phyloP scores from a whole-genome alignment of 192 early-diverging fungal genomes.

The Entomortierella chlamydospora region DNA sequence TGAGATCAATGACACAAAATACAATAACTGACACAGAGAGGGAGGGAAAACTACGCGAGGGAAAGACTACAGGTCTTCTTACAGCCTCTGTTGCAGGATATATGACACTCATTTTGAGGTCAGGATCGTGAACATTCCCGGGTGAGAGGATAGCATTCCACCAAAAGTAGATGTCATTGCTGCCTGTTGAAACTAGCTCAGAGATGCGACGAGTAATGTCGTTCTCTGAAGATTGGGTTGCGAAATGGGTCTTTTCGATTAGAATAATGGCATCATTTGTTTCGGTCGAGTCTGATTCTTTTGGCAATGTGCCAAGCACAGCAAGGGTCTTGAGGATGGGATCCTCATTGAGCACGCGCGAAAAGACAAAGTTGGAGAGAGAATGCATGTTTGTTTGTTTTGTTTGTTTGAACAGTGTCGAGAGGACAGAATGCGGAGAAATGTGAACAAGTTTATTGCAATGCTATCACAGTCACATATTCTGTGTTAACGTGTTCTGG shows the following conservation, averaged over 20 bases:
- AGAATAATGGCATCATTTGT: constrained; percentile 51
- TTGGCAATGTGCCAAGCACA: constrained; percentile 31
- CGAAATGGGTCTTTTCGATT: constrained; percentile 65
- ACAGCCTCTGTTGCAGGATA: constrained; percentile 73
- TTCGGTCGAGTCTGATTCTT: not conserved
- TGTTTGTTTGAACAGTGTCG: too few relatives aligned
- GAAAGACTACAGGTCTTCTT: too few relatives aligned
- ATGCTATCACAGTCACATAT: too few relatives aligned
- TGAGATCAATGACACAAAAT: not conserved
- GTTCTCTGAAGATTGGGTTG: constrained; percentile 31
- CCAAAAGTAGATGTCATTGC: constrained; percentile 80
- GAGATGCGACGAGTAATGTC: constrained; percentile 45
- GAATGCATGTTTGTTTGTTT: constrained; percentile 16
- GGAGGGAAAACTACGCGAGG: too few relatives aligned
- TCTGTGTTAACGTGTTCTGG: too few relatives aligned
- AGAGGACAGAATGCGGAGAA: not conserved
- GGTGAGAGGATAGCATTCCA: constrained; percentile 58
- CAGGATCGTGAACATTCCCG: constrained; percentile 46
- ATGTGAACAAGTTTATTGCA: not conserved
- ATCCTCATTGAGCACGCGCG: constrained; percentile 42
- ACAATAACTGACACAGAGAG: not conserved
- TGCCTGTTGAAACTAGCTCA: constrained; percentile 54
- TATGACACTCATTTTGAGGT: constrained; percentile 69
- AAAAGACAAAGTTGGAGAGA: constrained; percentile 35
- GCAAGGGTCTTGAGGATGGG: constrained; percentile 47